A percentile compares a stretch with the other conserved stretches of the same genome.
These are phyloP conservation scores for Limnanthes douglasii DNA, from an alignment of 345 rosid species.

Conservation along the genomic window DNA sequence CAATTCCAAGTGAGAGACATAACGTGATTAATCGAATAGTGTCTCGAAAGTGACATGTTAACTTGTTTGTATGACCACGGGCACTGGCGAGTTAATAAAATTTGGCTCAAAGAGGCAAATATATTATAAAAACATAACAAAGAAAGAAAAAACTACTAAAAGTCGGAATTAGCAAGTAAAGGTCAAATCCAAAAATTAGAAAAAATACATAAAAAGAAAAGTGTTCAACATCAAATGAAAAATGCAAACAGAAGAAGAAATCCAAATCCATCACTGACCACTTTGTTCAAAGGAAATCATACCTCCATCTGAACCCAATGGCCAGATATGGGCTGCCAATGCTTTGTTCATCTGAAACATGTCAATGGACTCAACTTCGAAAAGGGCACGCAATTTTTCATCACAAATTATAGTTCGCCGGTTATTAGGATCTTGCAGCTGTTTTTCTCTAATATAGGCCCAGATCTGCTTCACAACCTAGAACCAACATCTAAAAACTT, in stretches of 20 bases:
- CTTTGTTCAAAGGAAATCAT: background rate
- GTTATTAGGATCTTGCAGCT: slow-evolving; percentile 45
- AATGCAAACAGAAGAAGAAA: background rate
- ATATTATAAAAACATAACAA: background rate
- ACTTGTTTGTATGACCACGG: too few species aligned
- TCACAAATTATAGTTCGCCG: slow-evolving; percentile 35
- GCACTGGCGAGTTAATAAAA: too few species aligned
- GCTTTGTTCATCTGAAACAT: slow-evolving; percentile 57
- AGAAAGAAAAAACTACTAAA: too few species aligned
- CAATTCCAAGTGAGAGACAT: background rate
- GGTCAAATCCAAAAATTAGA: too few species aligned
- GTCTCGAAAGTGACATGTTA: too few species aligned
- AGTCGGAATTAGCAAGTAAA: too few species aligned
- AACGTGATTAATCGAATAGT: background rate
- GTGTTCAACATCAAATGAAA: too few species aligned
- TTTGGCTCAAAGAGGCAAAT: background rate
- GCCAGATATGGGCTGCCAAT: slow-evolving; percentile 37
- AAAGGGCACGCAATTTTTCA: slow-evolving; percentile 25
- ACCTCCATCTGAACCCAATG: slow-evolving; percentile 31
- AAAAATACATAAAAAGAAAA: too few species aligned
- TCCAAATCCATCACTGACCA: background rate
- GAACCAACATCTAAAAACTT: slow-evolving; percentile 4
- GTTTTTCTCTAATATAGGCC: slow-evolving; percentile 35
- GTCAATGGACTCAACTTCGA: slow-evolving; percentile 27
- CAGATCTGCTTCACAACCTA: slow-evolving; percentile 54